Evolutionary conservation across 345 rosid genomes (phyloP), one percentile per base, ranked within the genome.

Genomic region (Aquilaria yunnanensis): DNA sequence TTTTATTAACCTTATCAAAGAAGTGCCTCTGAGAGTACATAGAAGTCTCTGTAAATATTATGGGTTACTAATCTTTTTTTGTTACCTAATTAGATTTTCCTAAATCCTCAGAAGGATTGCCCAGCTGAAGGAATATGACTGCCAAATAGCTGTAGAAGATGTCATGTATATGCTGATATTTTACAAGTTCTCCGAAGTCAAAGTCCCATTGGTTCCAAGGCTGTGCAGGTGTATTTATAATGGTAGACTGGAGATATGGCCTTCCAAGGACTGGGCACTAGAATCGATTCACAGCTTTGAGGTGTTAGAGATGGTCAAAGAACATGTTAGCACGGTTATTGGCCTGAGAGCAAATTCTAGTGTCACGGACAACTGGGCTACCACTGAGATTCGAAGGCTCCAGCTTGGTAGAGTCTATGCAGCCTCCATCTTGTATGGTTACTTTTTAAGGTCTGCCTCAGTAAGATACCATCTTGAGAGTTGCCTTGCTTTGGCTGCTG

Each of bases 251-350:
- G 97, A 88, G 81, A 90, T 90, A 65, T 83, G 81, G 83, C 99
- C 95, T 32, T 49, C 95, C 3, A 94, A 86, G 78, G 89, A 86
- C 81, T 94, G 96, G 95, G 96, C 88, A 67, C 67, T 94, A 11
- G 97, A 94, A 69, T 94, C 99, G 4, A 83, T 94, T 51, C 79
- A 90, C 59, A 67, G 75, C 77, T 59, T 75, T 11, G 97, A 94
- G 63, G 65, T 74, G n/a, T 74, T 94, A 59, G 80, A 88, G 67
- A 78, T 90, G 83, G 74, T 94, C 63, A 83, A 74, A 64, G 95
- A 88, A 69, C 96, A 90, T 45, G 85, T 94, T 3, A 67, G 77
- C 32, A 69, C 86, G 45, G 88, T 86, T 53, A 85, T 83, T 57
- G 97, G 99, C 60, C 69, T 88, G 80, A 81, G 86, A 61, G 74